Base-by-base conservation (phyloP, 257 asterid genomes). In the Lavandula angustifolia region DNA sequence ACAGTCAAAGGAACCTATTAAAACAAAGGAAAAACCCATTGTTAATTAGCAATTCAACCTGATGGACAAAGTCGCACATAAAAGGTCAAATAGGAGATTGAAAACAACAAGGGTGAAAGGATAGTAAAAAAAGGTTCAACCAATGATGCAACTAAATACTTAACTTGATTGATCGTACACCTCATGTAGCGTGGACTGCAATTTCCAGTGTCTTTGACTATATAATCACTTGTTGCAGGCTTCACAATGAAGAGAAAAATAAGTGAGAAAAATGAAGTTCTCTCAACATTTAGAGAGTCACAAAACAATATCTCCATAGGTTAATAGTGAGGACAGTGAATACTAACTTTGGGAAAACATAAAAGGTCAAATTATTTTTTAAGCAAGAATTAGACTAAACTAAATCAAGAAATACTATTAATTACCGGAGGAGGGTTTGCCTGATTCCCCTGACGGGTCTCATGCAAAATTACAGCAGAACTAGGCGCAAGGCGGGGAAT, bases 361-460 rank as follows among this genome's bases (percentile, higher is more conserved):
- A 70, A 60, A 54, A 40, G 13, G 43, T 16, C 43, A 63, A 62
- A 66, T 40, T 13, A 43, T 52, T 46, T 10, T 32, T 10, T 51
- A 60, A 43, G 58, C 18, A 22, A 40, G 42, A 17, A 37, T 17
- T 33, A 22, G 11, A 18, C 16, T 48, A 44, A 13, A 64, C 12
- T 6, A 63, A 8, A 59, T 50, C 22, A 51, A 58, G 54, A 56
- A 40, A 22, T 7, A 31, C 14, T 27, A 22, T 22, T 22, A 60
- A 64, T 80, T 87, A 94, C 99, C 82, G 98, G 99, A 58, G 99
- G 99, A 60, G 92, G 95, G 68, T 90, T 94, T n/a, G 97, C 96
- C 82, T 94, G 99, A 79, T 94, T 94, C 38, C 82, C 89, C 79
- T 84, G 95, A 71, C 98, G 99, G 49, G 98, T 94, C 77, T 94